Conservation (phyloP, 2,329 filamentous ascomycete genomes). For the Botryotinia narcissicola region DNA sequence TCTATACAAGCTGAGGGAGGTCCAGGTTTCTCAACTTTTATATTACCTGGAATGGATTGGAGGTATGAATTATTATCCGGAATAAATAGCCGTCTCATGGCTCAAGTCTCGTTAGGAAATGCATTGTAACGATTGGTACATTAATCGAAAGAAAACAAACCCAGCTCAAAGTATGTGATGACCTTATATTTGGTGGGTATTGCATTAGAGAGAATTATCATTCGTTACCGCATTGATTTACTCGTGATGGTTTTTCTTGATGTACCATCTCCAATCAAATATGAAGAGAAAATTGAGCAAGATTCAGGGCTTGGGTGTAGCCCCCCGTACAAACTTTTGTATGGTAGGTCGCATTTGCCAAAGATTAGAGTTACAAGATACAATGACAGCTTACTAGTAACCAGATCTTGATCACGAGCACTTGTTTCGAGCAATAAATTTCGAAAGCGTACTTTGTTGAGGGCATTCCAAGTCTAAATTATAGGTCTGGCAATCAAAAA, state of each 20-base stretch:
- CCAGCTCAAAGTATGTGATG: constrained; percentile 6
- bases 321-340: not conserved
- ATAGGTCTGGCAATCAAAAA: not conserved
- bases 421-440: not conserved
- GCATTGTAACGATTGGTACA: constrained; percentile 19
- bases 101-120: not conserved
- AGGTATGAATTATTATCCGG: constrained; percentile 11
- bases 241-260: not conserved
- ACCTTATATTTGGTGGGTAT: not conserved
- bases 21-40: constrained; percentile 14
- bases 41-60: constrained; percentile 13
- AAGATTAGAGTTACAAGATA: not conserved
- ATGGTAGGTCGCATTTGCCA: not conserved
- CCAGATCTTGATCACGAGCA: not conserved
- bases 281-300: not conserved
- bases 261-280: not conserved
- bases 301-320: not conserved
- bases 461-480: not conserved
- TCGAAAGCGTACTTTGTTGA: not conserved
- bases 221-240: not conserved
- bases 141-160: constrained; percentile 14
- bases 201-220: not conserved
- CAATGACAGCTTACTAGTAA: not conserved
- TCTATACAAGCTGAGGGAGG: constrained; percentile 25
- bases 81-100: not conserved